Conservation (phyloP, 2,329 filamentous ascomycete species). For the Mariannaea elegans region DNA sequence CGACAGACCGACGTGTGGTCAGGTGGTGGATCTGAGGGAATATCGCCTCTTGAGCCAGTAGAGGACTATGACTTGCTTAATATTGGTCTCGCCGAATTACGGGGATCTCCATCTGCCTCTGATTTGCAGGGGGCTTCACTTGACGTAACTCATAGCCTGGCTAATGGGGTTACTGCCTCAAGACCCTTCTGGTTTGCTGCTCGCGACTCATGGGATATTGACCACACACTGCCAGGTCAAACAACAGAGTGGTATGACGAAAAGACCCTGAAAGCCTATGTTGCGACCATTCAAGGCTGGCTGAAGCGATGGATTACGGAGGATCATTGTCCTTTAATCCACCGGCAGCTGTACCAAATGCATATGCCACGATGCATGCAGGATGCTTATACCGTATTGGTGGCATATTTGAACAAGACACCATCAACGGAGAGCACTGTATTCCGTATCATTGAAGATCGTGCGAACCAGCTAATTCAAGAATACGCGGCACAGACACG, state of each 20-base stretch:
- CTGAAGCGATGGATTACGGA: slow-evolving; percentile 38
- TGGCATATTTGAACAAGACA: slow-evolving; percentile 39
- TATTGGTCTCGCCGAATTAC: neutral
- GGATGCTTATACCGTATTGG: slow-evolving; percentile 41
- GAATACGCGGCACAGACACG: neutral
- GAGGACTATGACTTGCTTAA: neutral
- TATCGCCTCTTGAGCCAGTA: too few species aligned
- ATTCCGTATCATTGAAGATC: slow-evolving; percentile 37
- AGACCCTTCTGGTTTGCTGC: neutral
- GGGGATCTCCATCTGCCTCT: neutral
- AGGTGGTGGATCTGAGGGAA: neutral
- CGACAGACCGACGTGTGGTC: neutral
- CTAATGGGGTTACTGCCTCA: neutral
- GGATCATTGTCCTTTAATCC: slow-evolving; percentile 41
- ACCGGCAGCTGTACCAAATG: slow-evolving; percentile 38
- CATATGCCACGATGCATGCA: slow-evolving; percentile 37
- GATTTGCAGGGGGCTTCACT: neutral
- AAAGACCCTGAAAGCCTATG: slow-evolving; percentile 38
- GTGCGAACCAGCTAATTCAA: slow-evolving; percentile 12
- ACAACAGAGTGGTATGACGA: too few species aligned
- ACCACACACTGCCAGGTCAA: slow-evolving; percentile 14
- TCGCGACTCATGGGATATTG: slow-evolving; percentile 20
- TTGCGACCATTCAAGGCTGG: slow-evolving; percentile 34
- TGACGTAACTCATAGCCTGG: neutral
- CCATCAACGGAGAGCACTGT: slow-evolving; percentile 35